Percentiles rank a stretch among this genome's conserved stretches.
phyloP scores from a whole-genome alignment of 2,329 filamentous ascomycete genomes.

The Colletotrichum melonis region DNA sequence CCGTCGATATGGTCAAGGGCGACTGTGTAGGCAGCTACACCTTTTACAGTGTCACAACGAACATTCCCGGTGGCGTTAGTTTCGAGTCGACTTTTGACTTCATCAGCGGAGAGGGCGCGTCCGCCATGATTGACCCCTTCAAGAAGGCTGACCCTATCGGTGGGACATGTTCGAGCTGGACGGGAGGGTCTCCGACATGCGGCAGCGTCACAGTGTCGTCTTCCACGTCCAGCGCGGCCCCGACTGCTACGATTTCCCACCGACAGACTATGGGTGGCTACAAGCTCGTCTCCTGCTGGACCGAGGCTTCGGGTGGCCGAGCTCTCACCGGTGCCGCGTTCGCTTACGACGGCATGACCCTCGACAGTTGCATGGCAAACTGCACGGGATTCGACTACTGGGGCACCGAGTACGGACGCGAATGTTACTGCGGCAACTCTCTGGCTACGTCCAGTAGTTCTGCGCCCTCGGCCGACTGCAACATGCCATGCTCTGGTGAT shows the following conservation, averaged over 20 bases:
- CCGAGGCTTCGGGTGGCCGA: slow-evolving; percentile 58
- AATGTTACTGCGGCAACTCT: slow-evolving; percentile 63
- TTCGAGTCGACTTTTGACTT: slow-evolving; percentile 60
- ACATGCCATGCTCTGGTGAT: slow-evolving; percentile 55
- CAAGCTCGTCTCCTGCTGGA: slow-evolving; percentile 70
- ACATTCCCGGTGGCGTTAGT: slow-evolving; percentile 56
- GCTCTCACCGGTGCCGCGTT: slow-evolving; percentile 54
- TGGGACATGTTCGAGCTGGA: slow-evolving; percentile 56
- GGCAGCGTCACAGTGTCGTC: slow-evolving; percentile 30
- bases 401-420: slow-evolving; percentile 63
- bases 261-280: slow-evolving; percentile 60
- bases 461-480: slow-evolving; percentile 47
- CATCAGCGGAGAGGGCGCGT: slow-evolving; percentile 49
- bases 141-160: slow-evolving; percentile 58
- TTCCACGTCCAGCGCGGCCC: slow-evolving; percentile 41
- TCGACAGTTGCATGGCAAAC: slow-evolving; percentile 58
- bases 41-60: slow-evolving; percentile 56
- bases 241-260: slow-evolving; percentile 48
- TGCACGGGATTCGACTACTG: slow-evolving; percentile 60
- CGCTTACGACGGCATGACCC: slow-evolving; percentile 61
- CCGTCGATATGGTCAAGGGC: slow-evolving; percentile 53
- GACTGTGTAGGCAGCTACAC: slow-evolving; percentile 61
- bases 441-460: slow-evolving; percentile 40
- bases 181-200: slow-evolving; percentile 45
- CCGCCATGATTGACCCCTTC: slow-evolving; percentile 57